A percentile compares a stretch with the other conserved stretches of the same genome.
Evolutionary conservation across 2,329 filamentous ascomycete species (phyloP).

Genomic region (Calonectria pteridis): DNA sequence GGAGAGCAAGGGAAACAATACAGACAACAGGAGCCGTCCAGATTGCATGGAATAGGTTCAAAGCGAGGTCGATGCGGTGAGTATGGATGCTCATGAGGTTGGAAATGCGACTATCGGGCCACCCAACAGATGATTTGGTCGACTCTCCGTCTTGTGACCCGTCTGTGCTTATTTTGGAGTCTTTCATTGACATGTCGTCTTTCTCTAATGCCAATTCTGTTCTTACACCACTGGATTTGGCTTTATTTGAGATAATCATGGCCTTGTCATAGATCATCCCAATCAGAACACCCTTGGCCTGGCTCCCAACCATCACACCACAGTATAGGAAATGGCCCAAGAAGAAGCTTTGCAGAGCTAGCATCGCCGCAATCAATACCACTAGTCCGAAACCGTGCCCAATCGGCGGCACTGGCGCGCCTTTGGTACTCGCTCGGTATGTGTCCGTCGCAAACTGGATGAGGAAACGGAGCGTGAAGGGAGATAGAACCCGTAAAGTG

Average conservation of each 20-base stretch:
- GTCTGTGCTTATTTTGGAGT: conserved; percentile 50
- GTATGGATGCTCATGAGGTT: conserved; percentile 97
- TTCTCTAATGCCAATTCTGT: conserved; percentile 45
- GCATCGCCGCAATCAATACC: conserved; percentile 87
- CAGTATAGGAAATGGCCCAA: conserved; percentile 93
- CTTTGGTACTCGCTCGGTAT: conserved; percentile 71
- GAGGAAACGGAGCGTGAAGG: conserved; percentile 88
- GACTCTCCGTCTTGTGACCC: conserved; percentile 54
- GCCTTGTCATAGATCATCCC: conserved; percentile 91
- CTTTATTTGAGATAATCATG: conserved; percentile 87
- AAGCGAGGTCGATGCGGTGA: conserved; percentile 90
- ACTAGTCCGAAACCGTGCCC: conserved; percentile 84
- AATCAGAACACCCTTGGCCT: conserved; percentile 84
- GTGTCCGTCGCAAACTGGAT: conserved; percentile 89
- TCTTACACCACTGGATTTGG: conserved; percentile 80
- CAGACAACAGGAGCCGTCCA: conserved; percentile 89
- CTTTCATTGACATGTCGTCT: conserved; percentile 61
- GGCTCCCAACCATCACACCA: conserved; percentile 93
- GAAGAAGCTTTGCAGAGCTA: conserved; percentile 81
- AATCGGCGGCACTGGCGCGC: conserved; percentile 72
- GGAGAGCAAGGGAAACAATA: conserved; percentile 81
- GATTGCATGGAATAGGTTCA: conserved; percentile 87
- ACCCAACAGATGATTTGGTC: conserved; percentile 70
- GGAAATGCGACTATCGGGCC: conserved; percentile 91
- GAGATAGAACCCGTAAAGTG: conserved; percentile 82